Percentiles rank a stretch among this genome's conserved stretches.
phyloP scores from a whole-genome alignment of 139 green algal genomes.

The Chlamydomonas schloesseri region DNA sequence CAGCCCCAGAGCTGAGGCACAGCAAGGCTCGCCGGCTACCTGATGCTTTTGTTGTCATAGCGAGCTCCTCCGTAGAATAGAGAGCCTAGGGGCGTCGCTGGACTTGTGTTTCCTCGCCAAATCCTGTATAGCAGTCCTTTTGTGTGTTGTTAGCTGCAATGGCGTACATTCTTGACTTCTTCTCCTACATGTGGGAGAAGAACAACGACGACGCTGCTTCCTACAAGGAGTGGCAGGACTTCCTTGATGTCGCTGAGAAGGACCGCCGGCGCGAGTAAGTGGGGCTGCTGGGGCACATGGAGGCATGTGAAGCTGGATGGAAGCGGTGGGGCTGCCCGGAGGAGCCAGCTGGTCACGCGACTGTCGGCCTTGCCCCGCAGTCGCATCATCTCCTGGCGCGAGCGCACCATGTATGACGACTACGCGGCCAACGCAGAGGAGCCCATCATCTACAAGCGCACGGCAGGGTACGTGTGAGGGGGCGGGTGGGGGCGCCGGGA shows the following conservation, averaged over 20 bases:
- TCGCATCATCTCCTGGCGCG: slow-evolving; percentile 61
- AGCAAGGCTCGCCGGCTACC: too few relatives aligned
- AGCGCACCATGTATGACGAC: slow-evolving; percentile 54
- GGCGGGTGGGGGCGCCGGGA: too few relatives aligned
- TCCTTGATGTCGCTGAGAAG: slow-evolving; percentile 53
- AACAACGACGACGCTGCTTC: slow-evolving; percentile 39
- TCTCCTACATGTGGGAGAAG: slow-evolving; percentile 31
- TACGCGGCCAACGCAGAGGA: slow-evolving; percentile 55
- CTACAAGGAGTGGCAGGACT: slow-evolving; percentile 49
- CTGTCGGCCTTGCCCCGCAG: background rate
- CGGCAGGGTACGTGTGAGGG: slow-evolving; percentile 37
- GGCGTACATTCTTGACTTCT: slow-evolving; percentile 54
- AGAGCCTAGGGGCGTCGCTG: background rate
- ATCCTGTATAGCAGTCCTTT: background rate
- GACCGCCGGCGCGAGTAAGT: slow-evolving; percentile 59
- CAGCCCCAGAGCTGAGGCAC: too few relatives aligned
- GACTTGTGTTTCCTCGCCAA: too few relatives aligned
- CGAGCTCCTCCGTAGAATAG: too few relatives aligned
- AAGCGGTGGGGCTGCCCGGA: too few relatives aligned
- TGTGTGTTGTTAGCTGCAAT: background rate
- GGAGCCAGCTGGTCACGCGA: too few relatives aligned
- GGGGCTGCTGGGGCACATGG: too few relatives aligned
- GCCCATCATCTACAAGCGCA: slow-evolving; percentile 58
- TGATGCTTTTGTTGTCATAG: too few relatives aligned
- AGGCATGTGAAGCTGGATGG: too few relatives aligned